Conservation (phyloP, 2,329 filamentous ascomycete species). For the Fusarium clavum region DNA sequence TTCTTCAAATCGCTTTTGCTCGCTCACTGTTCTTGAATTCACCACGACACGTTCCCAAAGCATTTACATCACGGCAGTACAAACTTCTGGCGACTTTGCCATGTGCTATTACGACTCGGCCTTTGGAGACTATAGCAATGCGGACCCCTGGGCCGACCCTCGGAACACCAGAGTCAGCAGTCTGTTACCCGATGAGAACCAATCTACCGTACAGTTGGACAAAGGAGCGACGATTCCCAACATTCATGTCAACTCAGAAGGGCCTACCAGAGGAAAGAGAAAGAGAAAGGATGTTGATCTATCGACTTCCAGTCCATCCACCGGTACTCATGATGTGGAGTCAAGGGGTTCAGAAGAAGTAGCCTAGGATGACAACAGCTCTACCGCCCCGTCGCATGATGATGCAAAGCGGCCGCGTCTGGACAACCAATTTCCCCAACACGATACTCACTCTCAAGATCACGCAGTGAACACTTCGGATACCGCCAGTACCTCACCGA, state of each 20-base stretch:
- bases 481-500: too few relatives aligned
- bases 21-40: too few relatives aligned
- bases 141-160: background rate
- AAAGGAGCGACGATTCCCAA: background rate
- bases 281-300: background rate
- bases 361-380: background rate
- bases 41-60: background rate
- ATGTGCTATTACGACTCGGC: background rate
- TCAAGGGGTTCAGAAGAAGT: background rate
- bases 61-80: background rate
- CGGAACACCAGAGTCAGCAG: background rate
- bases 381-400: background rate
- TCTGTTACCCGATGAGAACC: background rate
- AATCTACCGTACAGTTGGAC: background rate
- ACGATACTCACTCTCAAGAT: background rate
- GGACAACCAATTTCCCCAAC: too few relatives aligned
- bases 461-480: too few relatives aligned
- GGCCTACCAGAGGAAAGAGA: background rate
- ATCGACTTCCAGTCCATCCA: background rate
- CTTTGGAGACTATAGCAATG: too few relatives aligned
- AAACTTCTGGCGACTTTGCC: background rate
- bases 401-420: background rate
- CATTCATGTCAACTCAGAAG: background rate
- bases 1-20: background rate
- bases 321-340: background rate